phyloP scores from a whole-genome alignment of 2,329 filamentous ascomycete species.

The Colletotrichum brevisporum region DNA sequence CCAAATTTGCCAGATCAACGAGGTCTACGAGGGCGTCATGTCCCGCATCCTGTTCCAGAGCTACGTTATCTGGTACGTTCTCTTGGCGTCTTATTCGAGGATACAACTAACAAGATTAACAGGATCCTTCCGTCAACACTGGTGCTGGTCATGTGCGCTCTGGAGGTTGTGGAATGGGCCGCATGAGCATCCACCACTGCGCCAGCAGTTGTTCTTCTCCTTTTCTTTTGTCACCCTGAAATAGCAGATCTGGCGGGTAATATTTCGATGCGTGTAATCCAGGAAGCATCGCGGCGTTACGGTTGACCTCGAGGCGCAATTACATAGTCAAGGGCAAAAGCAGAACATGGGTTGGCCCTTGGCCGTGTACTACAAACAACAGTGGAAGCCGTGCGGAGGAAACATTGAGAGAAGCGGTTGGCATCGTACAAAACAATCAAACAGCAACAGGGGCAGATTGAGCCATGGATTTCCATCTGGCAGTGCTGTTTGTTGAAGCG shows the following conservation, averaged over 20 bases:
- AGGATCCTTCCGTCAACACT: slow-evolving; percentile 96
- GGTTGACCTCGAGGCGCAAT: slow-evolving; percentile 14
- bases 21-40: slow-evolving; percentile 96
- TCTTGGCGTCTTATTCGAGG: slow-evolving; percentile 43
- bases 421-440: slow-evolving; percentile 1
- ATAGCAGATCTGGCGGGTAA: neutral
- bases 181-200: slow-evolving; percentile 41
- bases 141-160: slow-evolving; percentile 87
- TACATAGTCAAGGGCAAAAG: slow-evolving; percentile 10
- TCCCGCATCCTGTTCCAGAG: slow-evolving; percentile 94
- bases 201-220: neutral
- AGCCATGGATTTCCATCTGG: neutral
- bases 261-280: neutral
- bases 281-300: slow-evolving; percentile 12
- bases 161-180: slow-evolving; percentile 95
- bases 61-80: slow-evolving; percentile 89
- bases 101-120: slow-evolving; percentile 71
- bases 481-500: neutral
- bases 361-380: slow-evolving; percentile 18
- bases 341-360: slow-evolving; percentile 6
- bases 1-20: slow-evolving; percentile 98
- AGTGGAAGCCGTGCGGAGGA: neutral
- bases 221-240: slow-evolving; percentile 22
- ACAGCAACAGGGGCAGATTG: neutral
- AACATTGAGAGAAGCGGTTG: neutral